These are phyloP conservation scores for Ogataea glucozyma DNA, from an alignment of 805 yeast species.

Conservation along the genomic window DNA sequence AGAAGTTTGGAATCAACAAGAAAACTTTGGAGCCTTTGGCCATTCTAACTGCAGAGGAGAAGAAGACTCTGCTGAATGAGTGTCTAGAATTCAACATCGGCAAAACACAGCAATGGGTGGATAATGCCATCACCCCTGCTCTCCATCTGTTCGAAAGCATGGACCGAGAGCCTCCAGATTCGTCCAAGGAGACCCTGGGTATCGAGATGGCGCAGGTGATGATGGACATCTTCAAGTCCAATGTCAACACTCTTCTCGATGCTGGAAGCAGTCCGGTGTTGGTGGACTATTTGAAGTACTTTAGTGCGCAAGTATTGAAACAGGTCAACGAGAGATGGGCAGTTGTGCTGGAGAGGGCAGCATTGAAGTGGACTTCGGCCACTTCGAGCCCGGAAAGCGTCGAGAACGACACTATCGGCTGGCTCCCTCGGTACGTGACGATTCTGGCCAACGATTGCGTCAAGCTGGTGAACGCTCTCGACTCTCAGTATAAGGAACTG, in stretches of 20 bases:
- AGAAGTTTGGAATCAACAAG: slow-evolving; percentile 50
- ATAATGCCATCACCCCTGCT: slow-evolving; percentile 40
- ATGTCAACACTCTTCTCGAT: slow-evolving; percentile 40
- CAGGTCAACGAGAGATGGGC: slow-evolving; percentile 27
- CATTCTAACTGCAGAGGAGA: slow-evolving; percentile 53
- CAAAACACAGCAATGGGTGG: slow-evolving; percentile 86
- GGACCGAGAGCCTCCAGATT: slow-evolving; percentile 61
- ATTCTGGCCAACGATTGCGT: slow-evolving; percentile 35
- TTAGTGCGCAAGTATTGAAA: slow-evolving; percentile 25
- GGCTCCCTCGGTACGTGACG: slow-evolving; percentile 34
- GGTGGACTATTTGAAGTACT: slow-evolving; percentile 27
- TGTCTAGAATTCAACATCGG: slow-evolving; percentile 67
- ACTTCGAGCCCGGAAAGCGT: slow-evolving; percentile 9
- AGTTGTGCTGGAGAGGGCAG: slow-evolving; percentile 19
- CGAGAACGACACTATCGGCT: slow-evolving; percentile 26
- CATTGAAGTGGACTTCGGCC: slow-evolving; percentile 20
- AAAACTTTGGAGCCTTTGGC: slow-evolving; percentile 54
- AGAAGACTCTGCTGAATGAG: slow-evolving; percentile 72
- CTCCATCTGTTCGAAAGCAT: slow-evolving; percentile 61
- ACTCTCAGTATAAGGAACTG: slow-evolving; percentile 23
- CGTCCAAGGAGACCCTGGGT: slow-evolving; percentile 28
- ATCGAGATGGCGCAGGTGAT: slow-evolving; percentile 31
- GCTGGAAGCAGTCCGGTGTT: slow-evolving; percentile 34
- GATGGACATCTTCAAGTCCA: slow-evolving; percentile 29
- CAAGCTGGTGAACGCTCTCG: slow-evolving; percentile 33